Conservation (phyloP, 108 stramenopile species). For the Conticribra weissflogii region DNA sequence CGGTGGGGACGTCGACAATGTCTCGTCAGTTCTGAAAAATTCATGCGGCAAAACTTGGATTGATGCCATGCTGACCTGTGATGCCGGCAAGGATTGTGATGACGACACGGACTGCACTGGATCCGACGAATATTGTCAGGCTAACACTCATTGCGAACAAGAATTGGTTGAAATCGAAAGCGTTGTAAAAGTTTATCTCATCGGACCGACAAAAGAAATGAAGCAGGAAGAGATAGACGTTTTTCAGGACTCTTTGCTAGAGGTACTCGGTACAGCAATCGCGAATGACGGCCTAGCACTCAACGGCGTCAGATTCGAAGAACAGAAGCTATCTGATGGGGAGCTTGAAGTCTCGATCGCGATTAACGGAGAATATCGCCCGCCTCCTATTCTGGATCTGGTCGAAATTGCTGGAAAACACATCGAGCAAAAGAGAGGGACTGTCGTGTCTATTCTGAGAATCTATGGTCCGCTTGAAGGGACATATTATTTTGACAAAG, state of each 20-base stretch:
- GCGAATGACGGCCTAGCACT: neutral
- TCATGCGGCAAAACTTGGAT: neutral
- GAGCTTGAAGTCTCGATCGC: conserved; percentile 6
- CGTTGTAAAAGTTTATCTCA: neutral
- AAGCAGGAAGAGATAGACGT: neutral
- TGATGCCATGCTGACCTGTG: conserved; percentile 3
- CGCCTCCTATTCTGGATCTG: neutral
- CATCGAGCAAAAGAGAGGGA: neutral
- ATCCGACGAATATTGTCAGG: neutral
- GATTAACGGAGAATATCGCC: neutral
- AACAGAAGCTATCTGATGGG: neutral
- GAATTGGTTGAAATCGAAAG: neutral
- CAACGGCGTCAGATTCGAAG: neutral
- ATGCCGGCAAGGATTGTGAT: neutral
- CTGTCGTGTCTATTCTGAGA: neutral
- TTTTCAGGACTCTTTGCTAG: neutral
- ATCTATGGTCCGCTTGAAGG: conserved; percentile 1
- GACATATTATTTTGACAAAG: conserved; percentile 4
- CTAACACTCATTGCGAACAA: conserved; percentile 10
- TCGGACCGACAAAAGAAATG: neutral
- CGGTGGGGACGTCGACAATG: neutral
- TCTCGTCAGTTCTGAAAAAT: neutral
- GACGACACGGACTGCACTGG: conserved; percentile 2
- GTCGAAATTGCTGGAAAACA: neutral
- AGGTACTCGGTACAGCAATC: neutral